phyloP scores from a whole-genome alignment of 2,329 filamentous ascomycete species.

The Parastagonospora avenae region DNA sequence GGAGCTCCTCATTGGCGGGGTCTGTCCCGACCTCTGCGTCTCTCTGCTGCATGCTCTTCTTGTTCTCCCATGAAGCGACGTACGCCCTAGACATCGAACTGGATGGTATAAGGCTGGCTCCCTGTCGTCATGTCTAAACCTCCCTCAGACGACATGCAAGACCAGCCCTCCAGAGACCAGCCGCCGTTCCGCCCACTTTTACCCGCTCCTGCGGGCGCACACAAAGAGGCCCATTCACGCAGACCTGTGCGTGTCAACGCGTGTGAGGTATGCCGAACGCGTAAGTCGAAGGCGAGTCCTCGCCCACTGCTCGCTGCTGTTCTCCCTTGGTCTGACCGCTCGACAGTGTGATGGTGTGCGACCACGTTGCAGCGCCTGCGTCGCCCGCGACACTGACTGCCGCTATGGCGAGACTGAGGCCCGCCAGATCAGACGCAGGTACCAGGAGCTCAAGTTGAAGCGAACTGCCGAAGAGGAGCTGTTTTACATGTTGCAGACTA shows the following conservation, averaged over 20 bases:
- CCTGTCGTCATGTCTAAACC: no score
- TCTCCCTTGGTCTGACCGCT: not conserved
- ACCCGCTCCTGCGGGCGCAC: constrained; percentile 5
- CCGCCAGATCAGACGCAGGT: constrained; percentile 11
- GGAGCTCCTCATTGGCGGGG: not conserved
- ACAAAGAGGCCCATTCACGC: constrained; percentile 1
- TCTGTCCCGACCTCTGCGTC: not conserved
- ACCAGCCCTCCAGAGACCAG: not conserved
- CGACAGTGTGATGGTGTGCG: constrained; percentile 11
- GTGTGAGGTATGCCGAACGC: constrained; percentile 13
- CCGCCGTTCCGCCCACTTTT: constrained; percentile 7
- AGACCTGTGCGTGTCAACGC: constrained; percentile 4
- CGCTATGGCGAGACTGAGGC: constrained; percentile 6
- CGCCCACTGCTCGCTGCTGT: not conserved
- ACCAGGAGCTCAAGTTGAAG: constrained; percentile 8
- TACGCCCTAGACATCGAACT: no score
- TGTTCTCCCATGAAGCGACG: no score
- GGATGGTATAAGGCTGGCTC: no score
- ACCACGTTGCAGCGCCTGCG: constrained; percentile 13
- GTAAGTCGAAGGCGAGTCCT: constrained; percentile 13
- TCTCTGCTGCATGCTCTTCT: not conserved
- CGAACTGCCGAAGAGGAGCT: constrained; percentile 16
- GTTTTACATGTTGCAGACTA: constrained; percentile 9
- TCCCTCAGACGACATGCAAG: not conserved
- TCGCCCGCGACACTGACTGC: constrained; percentile 6